A percentile compares a stretch with the other conserved stretches of the same genome.
These are phyloP conservation scores for Ophiocordyceps australis DNA, from an alignment of 2,329 filamentous ascomycete genomes.

Conservation along the genomic window DNA sequence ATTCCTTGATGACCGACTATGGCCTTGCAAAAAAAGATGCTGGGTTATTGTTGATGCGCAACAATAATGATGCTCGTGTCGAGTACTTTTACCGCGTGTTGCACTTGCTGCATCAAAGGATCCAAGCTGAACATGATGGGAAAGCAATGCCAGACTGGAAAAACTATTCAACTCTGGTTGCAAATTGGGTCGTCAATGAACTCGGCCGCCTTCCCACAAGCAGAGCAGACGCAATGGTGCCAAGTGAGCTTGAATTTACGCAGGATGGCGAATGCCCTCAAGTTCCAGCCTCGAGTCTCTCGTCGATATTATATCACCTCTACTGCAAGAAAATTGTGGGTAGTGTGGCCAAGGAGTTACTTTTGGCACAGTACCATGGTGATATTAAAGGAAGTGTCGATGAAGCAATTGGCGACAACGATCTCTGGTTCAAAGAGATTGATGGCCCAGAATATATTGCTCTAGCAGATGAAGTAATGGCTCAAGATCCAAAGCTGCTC, in stretches of 20 bases:
- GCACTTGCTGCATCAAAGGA: constrained; percentile 19
- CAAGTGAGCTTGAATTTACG: constrained; percentile 21
- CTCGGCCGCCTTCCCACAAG: constrained; percentile 51
- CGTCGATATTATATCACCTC: constrained; percentile 31
- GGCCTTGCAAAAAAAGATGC: constrained; percentile 68
- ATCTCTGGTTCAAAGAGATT: constrained; percentile 37
- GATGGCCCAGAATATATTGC: constrained; percentile 24
- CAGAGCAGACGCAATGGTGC: constrained; percentile 48
- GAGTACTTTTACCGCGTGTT: constrained; percentile 66
- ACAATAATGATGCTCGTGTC: constrained; percentile 63
- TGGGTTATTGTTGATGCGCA: constrained; percentile 52
- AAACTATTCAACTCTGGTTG: constrained; percentile 25
- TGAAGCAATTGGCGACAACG: constrained; percentile 23
- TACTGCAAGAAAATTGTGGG: constrained; percentile 30
- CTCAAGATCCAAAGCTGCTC: constrained; percentile 27
- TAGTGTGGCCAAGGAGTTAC: constrained; percentile 38
- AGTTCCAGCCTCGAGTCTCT: constrained; percentile 26
- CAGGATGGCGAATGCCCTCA: constrained; percentile 26
- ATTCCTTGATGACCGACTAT: constrained; percentile 42
- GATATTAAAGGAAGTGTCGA: constrained; percentile 24
- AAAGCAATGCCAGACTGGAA: constrained; percentile 10
- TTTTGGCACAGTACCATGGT: constrained; percentile 31
- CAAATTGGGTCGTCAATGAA: constrained; percentile 59
- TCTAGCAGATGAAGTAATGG: constrained; percentile 24
- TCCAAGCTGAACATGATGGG: constrained; percentile 6